Base-by-base conservation (phyloP, 2,329 filamentous ascomycete genomes). In the Knufia petricola region DNA sequence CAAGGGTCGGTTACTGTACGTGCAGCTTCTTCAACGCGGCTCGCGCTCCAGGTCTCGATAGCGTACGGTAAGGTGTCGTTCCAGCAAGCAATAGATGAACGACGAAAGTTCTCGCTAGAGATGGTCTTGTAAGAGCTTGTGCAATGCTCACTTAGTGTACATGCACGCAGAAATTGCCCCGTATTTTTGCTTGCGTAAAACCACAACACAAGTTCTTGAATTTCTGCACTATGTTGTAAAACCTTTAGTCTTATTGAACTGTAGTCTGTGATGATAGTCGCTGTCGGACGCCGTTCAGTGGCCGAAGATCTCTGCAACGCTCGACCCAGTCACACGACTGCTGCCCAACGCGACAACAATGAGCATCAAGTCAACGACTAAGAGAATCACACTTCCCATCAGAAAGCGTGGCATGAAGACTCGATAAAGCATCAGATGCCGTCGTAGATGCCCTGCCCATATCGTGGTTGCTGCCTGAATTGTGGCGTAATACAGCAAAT, bases 341-440 rank as follows among this genome's bases (percentile, higher is more conserved):
- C 87, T 88, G 23, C 79, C 69, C 49, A 95, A 64, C n/a, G 81
- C 79, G 13, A 95, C 73, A 12, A 82, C 54, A 6, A 92, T 75
- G 1, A 77, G 50, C 1, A 92, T 75, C 3, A 94, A 55, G 61
- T 96, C 90, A 8, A 94, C 81, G 21, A 89, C 74, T 13, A 90
- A 60, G 50, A 96, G 64, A 43, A 84, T 76, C 2, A 77, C 68
- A 0, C 81, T 82, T 0, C 84, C 87, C 63, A 87, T 77, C 84
- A 98, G 86, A 69, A 90, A 98, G 23, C 90, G 72, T 40, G 92
- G 92, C 67, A 78, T 83, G 62, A 98, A 98, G 37, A 98, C 87
- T 36, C 92, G 78, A 68, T 92, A 98, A 24, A 98, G 76, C 92
- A 98, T 98, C 54, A 98, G 74, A 70, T 98, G 92, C 45, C 92